Conservation (phyloP, 805 yeast genomes). For the Candida sphagnicola region DNA sequence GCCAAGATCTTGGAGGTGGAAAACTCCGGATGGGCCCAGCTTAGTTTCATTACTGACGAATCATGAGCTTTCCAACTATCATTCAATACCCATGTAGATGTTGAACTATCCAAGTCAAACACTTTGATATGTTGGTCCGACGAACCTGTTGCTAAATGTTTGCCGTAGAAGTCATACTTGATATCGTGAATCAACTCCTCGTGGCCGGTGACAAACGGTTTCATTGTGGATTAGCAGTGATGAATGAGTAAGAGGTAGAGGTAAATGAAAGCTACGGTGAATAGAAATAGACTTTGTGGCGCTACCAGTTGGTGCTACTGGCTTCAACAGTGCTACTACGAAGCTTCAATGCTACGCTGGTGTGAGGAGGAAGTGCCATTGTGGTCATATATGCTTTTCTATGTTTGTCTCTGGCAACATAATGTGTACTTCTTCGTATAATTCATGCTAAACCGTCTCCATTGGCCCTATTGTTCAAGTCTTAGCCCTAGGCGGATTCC, state of each 20-base stretch:
- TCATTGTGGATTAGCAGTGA: slow-evolving; percentile 23
- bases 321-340: no score
- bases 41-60: slow-evolving; percentile 72
- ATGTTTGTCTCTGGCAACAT: no score
- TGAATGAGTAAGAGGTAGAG: not conserved
- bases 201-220: slow-evolving; percentile 85
- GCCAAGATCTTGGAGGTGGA: slow-evolving; percentile 73
- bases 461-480: no score
- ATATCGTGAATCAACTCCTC: slow-evolving; percentile 90
- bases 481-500: no score
- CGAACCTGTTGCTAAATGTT: slow-evolving; percentile 88
- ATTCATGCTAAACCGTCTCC: no score
- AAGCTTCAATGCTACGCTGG: no score
- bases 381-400: no score
- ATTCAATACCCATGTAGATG: slow-evolving; percentile 75
- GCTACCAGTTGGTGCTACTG: no score
- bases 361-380: no score
- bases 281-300: no score
- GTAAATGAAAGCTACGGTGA: no score
- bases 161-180: slow-evolving; percentile 89
- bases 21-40: slow-evolving; percentile 94
- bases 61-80: slow-evolving; percentile 98
- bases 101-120: slow-evolving; percentile 65
- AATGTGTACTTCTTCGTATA: no score
- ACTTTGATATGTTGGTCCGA: slow-evolving; percentile 93